A percentile compares a stretch with the other conserved stretches of the same genome.
Conservation (phyloP, 345 rosid species). For the Acer negundo region DNA sequence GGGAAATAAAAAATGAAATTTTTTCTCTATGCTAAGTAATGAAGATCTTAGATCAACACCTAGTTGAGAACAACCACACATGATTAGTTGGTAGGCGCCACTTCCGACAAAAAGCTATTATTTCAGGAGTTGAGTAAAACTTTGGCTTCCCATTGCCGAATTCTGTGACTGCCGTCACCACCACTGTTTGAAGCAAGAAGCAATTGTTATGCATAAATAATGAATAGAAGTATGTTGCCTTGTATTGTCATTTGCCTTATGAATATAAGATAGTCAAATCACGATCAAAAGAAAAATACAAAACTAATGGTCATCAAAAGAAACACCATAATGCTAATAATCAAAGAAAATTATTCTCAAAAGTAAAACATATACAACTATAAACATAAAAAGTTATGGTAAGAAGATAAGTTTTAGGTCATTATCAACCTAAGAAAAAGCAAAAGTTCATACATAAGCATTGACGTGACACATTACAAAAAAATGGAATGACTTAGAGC, state of each 20-base stretch:
- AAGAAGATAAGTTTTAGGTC: neutral
- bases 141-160: slow-evolving; percentile 88
- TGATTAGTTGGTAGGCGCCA: slow-evolving; percentile 96
- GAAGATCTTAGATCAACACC: slow-evolving; percentile 46
- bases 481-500: neutral
- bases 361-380: neutral
- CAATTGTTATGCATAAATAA: neutral
- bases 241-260: neutral
- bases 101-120: slow-evolving; percentile 81
- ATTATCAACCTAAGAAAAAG: neutral
- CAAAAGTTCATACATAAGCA: neutral
- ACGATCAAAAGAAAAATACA: neutral
- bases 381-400: neutral
- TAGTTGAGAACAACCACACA: slow-evolving; percentile 89
- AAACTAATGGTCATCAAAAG: neutral
- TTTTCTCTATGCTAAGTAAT: neutral
- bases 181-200: slow-evolving; percentile 56
- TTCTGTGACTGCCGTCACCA: slow-evolving; percentile 95
- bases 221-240: neutral
- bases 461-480: neutral
- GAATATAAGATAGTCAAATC: neutral
- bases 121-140: slow-evolving; percentile 90
- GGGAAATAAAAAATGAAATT: neutral
- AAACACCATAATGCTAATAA: slow-evolving; percentile 6
- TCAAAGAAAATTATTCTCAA: neutral